Conservation (phyloP, 2,329 filamentous ascomycete species). For the Aspergillus hiratsukae region DNA sequence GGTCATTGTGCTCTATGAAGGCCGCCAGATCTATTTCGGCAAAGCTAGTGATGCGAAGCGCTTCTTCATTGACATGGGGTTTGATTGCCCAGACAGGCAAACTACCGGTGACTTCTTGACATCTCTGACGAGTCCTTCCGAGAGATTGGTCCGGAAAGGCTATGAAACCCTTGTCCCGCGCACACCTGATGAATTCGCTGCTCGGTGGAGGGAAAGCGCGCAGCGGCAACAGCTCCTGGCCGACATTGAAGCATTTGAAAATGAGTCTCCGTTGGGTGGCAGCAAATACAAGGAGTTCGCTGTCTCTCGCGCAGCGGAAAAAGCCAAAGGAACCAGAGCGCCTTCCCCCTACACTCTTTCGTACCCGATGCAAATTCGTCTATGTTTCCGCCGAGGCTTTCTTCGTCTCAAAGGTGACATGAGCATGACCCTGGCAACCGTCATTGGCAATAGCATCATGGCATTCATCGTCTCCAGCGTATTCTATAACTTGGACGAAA, state of each 20-base stretch:
- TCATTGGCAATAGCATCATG: conserved; percentile 65
- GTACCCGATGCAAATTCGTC: conserved; percentile 65
- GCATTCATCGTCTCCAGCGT: conserved; percentile 71
- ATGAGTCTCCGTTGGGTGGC: conserved; percentile 32
- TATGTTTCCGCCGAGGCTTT: conserved; percentile 77
- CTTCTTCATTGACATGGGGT: conserved; percentile 67
- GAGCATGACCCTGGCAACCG: conserved; percentile 62
- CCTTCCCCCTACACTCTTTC: conserved; percentile 80
- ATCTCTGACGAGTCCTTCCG: conserved; percentile 60
- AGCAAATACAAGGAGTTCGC: conserved; percentile 33
- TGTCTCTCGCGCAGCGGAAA: conserved; percentile 36
- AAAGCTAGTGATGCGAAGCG: conserved; percentile 53
- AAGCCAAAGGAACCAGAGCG: conserved; percentile 46
- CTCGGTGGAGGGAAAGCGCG: conserved; percentile 49
- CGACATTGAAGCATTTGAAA: conserved; percentile 39
- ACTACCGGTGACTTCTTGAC: conserved; percentile 68
- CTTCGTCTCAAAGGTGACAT: conserved; percentile 70
- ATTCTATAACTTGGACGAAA: conserved; percentile 68
- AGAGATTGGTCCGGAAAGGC: conserved; percentile 52
- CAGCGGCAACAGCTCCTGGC: conserved; percentile 39
- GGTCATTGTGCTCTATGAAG: conserved; percentile 65
- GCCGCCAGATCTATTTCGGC: conserved; percentile 71
- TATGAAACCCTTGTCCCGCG: conserved; percentile 60
- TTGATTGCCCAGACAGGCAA: conserved; percentile 61
- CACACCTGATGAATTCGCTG: conserved; percentile 64